Base-by-base conservation (phyloP, 1,139 yeast species). In the Geotrichum australiense region DNA sequence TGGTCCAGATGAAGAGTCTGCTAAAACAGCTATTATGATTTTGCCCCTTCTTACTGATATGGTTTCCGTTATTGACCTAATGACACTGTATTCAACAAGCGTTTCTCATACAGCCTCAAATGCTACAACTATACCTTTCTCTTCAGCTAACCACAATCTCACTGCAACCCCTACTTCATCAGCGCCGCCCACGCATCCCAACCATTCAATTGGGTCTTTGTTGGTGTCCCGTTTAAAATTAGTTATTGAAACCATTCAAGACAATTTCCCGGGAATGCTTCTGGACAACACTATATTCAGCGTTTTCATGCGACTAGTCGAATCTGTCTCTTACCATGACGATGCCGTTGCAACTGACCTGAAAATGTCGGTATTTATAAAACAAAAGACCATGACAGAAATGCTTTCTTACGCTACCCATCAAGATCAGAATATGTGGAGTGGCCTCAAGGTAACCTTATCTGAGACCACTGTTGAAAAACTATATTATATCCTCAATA, bases 1-100 rank as follows among this genome's bases (percentile, higher is more conserved):
- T 61, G 69, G 66, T 22, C 64, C 61, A 18, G 65, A 65, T 46
- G 63, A 59, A 24, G 61, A 57, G 35, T 58, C 68, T 28, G 66
- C 73, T 3, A 56, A 57, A 20, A 74, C 76, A 41, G 62, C 82
- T 4, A 63, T 81, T 20, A 59, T 72, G 32, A 68, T 78, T 10
- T 60, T 85, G 35, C 95, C 96, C 0, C 57, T 85, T 27, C 65
- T 81, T 45, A 81, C 82, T 16, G 75, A 76, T 51, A 71, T 82
- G 46, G 72, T 71, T 18, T 61, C 64, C 10, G 72, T 75, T 8
- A 61, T 85, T 45, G 69, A 67, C 23, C 68, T 64, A 39, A 66
- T 77, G 51, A 63, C 66, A 37, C 70, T 68, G 35, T 73, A 65
- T 47, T 65, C 74, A 49, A 55, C 48, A 42, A 48, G 44, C n/a